phyloP scores from a whole-genome alignment of 2,329 filamentous ascomycete genomes.

The Cladobotryum protrusum region DNA sequence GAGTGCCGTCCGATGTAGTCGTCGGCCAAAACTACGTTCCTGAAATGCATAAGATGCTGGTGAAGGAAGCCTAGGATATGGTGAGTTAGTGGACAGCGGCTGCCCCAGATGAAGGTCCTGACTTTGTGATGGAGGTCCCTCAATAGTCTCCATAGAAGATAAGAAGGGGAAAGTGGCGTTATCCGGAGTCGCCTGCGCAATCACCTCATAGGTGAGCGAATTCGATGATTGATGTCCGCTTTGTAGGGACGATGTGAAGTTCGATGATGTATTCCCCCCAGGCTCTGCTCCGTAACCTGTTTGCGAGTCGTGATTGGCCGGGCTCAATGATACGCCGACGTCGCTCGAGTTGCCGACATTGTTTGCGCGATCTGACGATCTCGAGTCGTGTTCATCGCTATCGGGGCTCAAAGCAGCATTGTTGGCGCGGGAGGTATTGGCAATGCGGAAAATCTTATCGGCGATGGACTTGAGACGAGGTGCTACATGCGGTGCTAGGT shows the following conservation, averaged over 20 bases:
- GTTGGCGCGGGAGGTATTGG: conserved; percentile 39
- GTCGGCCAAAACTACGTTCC: conserved; percentile 63
- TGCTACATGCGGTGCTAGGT: conserved; percentile 50
- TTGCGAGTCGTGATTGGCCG: background rate
- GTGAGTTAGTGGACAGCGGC: conserved; percentile 17
- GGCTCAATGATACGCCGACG: background rate
- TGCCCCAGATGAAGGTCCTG: conserved; percentile 9
- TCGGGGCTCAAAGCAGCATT: conserved; percentile 13
- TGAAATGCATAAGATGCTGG: conserved; percentile 54
- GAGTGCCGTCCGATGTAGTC: conserved; percentile 58
- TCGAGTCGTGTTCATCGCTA: background rate
- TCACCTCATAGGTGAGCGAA: conserved; percentile 37
- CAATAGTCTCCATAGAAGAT: conserved; percentile 20
- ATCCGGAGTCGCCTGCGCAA: conserved; percentile 44
- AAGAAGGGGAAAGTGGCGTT: conserved; percentile 49
- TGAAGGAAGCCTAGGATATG: conserved; percentile 32
- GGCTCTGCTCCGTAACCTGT: background rate
- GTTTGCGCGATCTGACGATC: too few relatives aligned
- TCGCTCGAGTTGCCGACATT: background rate
- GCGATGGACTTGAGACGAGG: conserved; percentile 51
- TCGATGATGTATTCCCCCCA: background rate
- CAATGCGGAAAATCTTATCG: conserved; percentile 51
- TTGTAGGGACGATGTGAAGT: background rate
- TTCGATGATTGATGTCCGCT: conserved; percentile 3
- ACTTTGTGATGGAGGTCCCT: conserved; percentile 14